Evolutionary conservation across 176 grass and related monocot genomes (phyloP).

Genomic region (Eremochloa ophiuroides): DNA sequence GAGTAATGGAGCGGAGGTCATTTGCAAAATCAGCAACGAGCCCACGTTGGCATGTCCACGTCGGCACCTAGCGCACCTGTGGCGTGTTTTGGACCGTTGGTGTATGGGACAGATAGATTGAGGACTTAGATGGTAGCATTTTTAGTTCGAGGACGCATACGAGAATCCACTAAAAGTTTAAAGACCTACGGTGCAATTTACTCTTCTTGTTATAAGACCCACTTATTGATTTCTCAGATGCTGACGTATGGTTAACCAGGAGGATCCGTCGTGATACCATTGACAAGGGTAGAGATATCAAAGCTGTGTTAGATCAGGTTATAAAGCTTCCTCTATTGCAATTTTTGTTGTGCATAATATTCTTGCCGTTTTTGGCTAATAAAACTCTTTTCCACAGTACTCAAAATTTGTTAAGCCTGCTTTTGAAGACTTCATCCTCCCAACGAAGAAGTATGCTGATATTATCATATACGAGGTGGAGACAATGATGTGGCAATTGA

Average conservation of each 20-base stretch:
- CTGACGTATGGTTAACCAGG: constrained; percentile 81
- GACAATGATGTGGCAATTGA: constrained; percentile 86
- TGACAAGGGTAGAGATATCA: constrained; percentile 92
- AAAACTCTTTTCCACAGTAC: constrained; percentile 49
- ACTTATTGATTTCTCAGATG: constrained; percentile 51
- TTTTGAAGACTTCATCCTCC: constrained; percentile 99
- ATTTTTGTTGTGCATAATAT: not conserved
- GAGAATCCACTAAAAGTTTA: too few relatives aligned
- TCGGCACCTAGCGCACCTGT: too few relatives aligned
- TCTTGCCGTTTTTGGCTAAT: not conserved
- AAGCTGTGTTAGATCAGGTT: constrained; percentile 93
- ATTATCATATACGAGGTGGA: constrained; percentile 82
- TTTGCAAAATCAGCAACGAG: too few relatives aligned
- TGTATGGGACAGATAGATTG: too few relatives aligned
- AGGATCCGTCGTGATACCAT: constrained; percentile 79
- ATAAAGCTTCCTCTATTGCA: not conserved
- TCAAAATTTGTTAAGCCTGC: constrained; percentile 97
- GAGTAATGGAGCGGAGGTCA: too few relatives aligned
- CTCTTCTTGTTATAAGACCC: constrained; percentile 16
- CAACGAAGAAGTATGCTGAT: constrained; percentile 92
- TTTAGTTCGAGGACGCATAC: too few relatives aligned
- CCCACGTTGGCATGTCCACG: too few relatives aligned
- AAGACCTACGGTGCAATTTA: too few relatives aligned
- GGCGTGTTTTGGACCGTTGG: too few relatives aligned
- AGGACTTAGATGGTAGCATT: too few relatives aligned